Evolutionary conservation across 805 yeast genomes (phyloP), one percentile per base, ranked within the genome.

Genomic region (Crinitomyces ghanaensis): DNA sequence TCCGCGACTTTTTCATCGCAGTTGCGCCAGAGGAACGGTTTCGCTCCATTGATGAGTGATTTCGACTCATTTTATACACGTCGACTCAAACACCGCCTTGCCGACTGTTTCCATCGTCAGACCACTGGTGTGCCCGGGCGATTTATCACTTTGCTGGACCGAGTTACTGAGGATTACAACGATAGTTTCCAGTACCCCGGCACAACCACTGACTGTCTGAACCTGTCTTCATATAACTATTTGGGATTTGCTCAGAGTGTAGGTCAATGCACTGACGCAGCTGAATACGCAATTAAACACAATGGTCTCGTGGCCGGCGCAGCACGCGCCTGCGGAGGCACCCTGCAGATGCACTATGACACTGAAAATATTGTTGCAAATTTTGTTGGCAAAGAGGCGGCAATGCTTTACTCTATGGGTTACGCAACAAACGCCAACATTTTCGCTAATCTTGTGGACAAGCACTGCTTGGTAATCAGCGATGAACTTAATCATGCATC

Each of bases 51-150:
- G 79, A 81, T 79, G 48, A 80, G 91, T 17, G 88, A 85, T 30
- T 85, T 88, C 54, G 99, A 91, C 58, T 74, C 82, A 42, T 93
- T 91, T 55, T 91, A 86, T 57, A 78, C 86, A 27, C 77, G 99
- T 49, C 76, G 97, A 49, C 70, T 91, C 66, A 86, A 91, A 56
- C 72, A 70, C 46, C 79, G 95, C 58, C 72, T 91, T 38, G 94
- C 82, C 54, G 97, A 88, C 59, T 84, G 95, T 57, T 91, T 91
- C 56, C 83, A 93, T 2, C 74, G 95, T 54, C 95, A 95, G 27
- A 83, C 93, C n/a, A 79, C 81, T 39, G 97, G 96, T 33, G 97
- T 88, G 14, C 97, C 99, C 1, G 99, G 99, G 18, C 74, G 99
- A 55, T 77, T 66, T 50, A 75, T 88, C 47, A 71, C 75, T 37